These are phyloP conservation scores for Nephelium lappaceum DNA, from an alignment of 345 rosid species.

Conservation along the genomic window DNA sequence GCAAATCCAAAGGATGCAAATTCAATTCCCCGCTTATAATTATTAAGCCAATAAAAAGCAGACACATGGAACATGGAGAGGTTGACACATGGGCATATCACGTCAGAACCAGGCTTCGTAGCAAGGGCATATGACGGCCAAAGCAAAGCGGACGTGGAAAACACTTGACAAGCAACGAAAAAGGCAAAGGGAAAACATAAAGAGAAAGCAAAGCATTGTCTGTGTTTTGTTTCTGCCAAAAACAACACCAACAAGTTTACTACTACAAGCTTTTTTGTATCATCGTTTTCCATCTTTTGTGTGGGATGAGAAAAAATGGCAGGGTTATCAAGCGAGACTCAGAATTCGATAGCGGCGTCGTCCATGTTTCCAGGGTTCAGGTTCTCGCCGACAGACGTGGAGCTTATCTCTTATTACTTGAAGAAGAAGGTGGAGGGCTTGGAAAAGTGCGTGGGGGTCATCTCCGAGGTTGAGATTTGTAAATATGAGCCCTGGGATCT, in stretches of 20 bases:
- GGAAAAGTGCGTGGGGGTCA: conserved; percentile 71
- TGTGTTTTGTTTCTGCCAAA: not conserved
- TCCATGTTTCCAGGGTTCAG: conserved; percentile 82
- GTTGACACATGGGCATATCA: not conserved
- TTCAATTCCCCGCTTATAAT: too few relatives aligned
- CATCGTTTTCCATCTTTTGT: too few relatives aligned
- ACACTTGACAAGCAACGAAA: not conserved
- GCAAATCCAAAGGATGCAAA: too few relatives aligned
- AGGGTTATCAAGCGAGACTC: conserved; percentile 59
- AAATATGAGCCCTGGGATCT: conserved; percentile 88
- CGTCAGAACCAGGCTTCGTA: not conserved
- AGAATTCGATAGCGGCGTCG: conserved; percentile 58
- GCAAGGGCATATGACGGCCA: not conserved
- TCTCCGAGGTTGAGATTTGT: conserved; percentile 75
- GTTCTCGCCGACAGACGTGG: conserved; percentile 83
- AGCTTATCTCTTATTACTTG: conserved; percentile 76
- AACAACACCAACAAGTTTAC: too few relatives aligned
- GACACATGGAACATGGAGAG: not conserved
- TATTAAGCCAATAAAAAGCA: too few relatives aligned
- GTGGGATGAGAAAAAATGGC: not conserved
- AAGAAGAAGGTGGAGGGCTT: conserved; percentile 73
- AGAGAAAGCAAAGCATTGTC: conserved; percentile 4
- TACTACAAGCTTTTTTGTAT: too few relatives aligned
- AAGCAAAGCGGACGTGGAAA: not conserved
- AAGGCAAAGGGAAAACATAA: not conserved